phyloP scores from a whole-genome alignment of 345 rosid genomes.

The Euphorbia pulcherrima region DNA sequence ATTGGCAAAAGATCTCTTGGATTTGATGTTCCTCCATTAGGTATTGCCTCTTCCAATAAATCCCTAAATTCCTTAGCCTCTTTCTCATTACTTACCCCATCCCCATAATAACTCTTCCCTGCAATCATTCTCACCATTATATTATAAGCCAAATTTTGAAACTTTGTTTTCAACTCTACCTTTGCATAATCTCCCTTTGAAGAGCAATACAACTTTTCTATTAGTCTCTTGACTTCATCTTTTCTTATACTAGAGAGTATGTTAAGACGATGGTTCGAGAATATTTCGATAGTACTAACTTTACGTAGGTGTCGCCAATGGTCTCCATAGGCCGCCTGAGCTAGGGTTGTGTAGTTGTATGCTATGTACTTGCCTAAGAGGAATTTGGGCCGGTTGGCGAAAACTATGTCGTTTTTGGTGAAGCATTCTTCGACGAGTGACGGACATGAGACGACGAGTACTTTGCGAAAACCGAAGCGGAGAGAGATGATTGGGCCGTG shows the following conservation, averaged over 20 bases:
- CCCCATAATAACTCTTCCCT: constrained; percentile 25
- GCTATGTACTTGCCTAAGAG: constrained; percentile 1
- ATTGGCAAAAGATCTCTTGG: constrained; percentile 44
- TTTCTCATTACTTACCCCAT: constrained; percentile 19
- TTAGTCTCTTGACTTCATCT: constrained; percentile 27
- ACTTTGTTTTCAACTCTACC: constrained; percentile 23
- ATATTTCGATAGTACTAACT: constrained; percentile 33
- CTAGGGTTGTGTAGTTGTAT: constrained; percentile 35
- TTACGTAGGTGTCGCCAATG: constrained; percentile 52
- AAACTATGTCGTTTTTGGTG: constrained; percentile 27
- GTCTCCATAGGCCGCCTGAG: constrained; percentile 31
- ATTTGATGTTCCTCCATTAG: constrained; percentile 28
- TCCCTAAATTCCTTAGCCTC: constrained; percentile 29
- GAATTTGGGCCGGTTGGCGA: constrained; percentile 23
- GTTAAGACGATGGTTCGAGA: constrained; percentile 35
- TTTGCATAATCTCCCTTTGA: not conserved
- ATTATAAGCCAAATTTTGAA: constrained; percentile 22
- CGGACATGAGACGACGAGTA: constrained; percentile 21
- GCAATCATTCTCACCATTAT: constrained; percentile 22
- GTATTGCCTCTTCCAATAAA: constrained; percentile 15
- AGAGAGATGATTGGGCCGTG: constrained; percentile 38
- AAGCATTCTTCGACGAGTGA: constrained; percentile 26
- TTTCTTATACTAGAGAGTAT: constrained; percentile 19
- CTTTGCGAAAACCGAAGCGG: constrained; percentile 22
- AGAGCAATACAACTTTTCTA: not conserved